These are phyloP conservation scores for Geosmithia morbida DNA, from an alignment of 2,329 filamentous ascomycete genomes.

Conservation along the genomic window DNA sequence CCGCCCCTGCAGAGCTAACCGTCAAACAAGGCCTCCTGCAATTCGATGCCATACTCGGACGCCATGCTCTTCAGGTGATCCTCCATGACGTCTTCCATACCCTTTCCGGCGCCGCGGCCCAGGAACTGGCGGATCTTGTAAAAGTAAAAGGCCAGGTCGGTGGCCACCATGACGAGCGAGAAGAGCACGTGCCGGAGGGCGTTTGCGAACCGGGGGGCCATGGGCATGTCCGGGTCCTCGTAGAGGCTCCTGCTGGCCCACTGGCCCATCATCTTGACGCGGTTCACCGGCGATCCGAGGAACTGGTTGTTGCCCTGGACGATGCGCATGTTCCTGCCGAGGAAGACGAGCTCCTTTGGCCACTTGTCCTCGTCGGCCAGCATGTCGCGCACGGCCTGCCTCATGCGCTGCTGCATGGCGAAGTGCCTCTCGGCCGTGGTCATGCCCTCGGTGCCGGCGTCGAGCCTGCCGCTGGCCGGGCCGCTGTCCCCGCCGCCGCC, in stretches of 20 bases:
- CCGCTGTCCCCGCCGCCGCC: conserved; percentile 52
- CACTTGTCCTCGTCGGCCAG: conserved; percentile 76
- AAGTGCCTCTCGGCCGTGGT: conserved; percentile 62
- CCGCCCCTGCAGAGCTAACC: conserved; percentile 40
- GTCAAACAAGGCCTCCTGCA: conserved; percentile 81
- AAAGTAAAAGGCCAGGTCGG: conserved; percentile 73
- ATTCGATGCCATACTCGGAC: conserved; percentile 79
- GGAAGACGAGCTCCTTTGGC: conserved; percentile 84
- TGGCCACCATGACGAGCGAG: conserved; percentile 56
- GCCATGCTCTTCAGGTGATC: conserved; percentile 75
- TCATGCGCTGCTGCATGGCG: conserved; percentile 78
- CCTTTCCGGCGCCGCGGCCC: conserved; percentile 59
- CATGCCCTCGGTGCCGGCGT: conserved; percentile 43
- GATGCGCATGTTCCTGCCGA: conserved; percentile 82
- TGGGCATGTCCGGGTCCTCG: conserved; percentile 52
- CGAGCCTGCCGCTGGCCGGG: conserved; percentile 29
- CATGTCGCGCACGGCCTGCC: conserved; percentile 51
- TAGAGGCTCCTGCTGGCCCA: conserved; percentile 82
- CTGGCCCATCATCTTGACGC: conserved; percentile 82
- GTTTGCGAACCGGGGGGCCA: conserved; percentile 49
- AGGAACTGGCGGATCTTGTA: conserved; percentile 65
- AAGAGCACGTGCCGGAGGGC: conserved; percentile 73
- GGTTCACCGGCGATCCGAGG: conserved; percentile 76
- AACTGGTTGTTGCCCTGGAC: conserved; percentile 90
- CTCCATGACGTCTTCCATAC: conserved; percentile 94